phyloP scores from a whole-genome alignment of 2,329 filamentous ascomycete species.

The Talaromyces sp. region DNA sequence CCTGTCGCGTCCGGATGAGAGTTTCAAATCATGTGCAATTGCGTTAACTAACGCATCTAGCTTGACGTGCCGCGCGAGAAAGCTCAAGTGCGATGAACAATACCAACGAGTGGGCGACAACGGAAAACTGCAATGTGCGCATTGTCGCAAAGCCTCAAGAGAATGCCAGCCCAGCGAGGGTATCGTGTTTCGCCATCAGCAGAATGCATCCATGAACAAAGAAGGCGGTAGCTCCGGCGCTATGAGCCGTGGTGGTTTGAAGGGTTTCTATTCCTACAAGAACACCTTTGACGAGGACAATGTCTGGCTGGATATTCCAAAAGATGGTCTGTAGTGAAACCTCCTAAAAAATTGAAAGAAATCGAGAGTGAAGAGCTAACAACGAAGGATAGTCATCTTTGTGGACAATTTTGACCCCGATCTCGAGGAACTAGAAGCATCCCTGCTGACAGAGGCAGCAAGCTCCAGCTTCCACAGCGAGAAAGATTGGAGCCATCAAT shows the following conservation, averaged over 20 bases:
- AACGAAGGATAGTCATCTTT: slow-evolving; percentile 48
- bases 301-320: slow-evolving; percentile 59
- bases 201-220: slow-evolving; percentile 64
- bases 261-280: slow-evolving; percentile 61
- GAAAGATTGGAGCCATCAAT: slow-evolving; percentile 26
- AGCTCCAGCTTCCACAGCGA: slow-evolving; percentile 22
- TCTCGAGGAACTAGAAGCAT: slow-evolving; percentile 44
- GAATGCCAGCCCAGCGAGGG: slow-evolving; percentile 58
- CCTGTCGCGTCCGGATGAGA: background rate
- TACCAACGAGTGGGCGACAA: slow-evolving; percentile 42
- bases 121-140: slow-evolving; percentile 54
- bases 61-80: slow-evolving; percentile 54
- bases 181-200: slow-evolving; percentile 62
- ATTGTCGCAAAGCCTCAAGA: slow-evolving; percentile 56
- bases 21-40: background rate
- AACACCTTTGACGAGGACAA: slow-evolving; percentile 58
- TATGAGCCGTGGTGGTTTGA: slow-evolving; percentile 41
- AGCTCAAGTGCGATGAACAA: slow-evolving; percentile 60
- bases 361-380: background rate
- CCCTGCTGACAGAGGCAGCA: slow-evolving; percentile 26
- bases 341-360: background rate
- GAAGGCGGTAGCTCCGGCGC: slow-evolving; percentile 29
- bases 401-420: slow-evolving; percentile 59
- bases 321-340: slow-evolving; percentile 28
- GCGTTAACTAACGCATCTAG: slow-evolving; percentile 19